Percentiles rank a stretch among this genome's conserved stretches.
Evolutionary conservation across 192 early-diverging fungal genomes (phyloP).

Genomic region (Funneliformis mosseae): DNA sequence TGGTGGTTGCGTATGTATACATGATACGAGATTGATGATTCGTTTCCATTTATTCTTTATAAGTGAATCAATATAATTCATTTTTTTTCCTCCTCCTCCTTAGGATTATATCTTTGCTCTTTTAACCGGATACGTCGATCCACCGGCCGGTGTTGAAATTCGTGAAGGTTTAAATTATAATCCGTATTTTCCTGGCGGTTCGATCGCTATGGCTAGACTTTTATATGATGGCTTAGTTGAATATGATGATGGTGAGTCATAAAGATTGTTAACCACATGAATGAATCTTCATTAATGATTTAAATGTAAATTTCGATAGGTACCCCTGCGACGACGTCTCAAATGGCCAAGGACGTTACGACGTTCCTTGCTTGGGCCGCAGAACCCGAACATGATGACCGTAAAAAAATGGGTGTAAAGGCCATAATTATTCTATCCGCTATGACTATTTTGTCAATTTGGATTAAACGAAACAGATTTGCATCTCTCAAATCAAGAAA

Average conservation of each 20-base stretch:
- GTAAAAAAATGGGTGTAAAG: constrained; percentile 96
- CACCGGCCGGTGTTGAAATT: constrained; percentile 90
- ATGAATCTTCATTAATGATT: not conserved
- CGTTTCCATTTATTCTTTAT: not conserved
- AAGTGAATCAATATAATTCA: constrained; percentile 11
- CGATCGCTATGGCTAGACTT: constrained; percentile 94
- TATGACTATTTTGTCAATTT: constrained; percentile 78
- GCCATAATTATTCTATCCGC: constrained; percentile 69
- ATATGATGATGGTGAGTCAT: constrained; percentile 80
- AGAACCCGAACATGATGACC: constrained; percentile 95
- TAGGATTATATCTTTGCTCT: constrained; percentile 95
- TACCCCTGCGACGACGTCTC: constrained; percentile 91
- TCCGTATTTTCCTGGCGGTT: constrained; percentile 98
- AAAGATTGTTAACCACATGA: not conserved
- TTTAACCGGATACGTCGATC: constrained; percentile 91
- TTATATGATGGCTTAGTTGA: constrained; percentile 94
- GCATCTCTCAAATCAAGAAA: constrained; percentile 89
- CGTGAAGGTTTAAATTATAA: constrained; percentile 98
- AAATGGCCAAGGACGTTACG: constrained; percentile 97
- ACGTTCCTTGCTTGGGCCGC: constrained; percentile 95
- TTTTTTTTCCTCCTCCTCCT: not conserved
- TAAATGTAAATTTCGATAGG: constrained; percentile 36
- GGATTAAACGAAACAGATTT: constrained; percentile 95
- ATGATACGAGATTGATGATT: not conserved
- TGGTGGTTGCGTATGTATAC: constrained; percentile 73